These are phyloP conservation scores for Leccinum solheimii DNA, from an alignment of 1,284 basidiomycete species.

Conservation along the genomic window DNA sequence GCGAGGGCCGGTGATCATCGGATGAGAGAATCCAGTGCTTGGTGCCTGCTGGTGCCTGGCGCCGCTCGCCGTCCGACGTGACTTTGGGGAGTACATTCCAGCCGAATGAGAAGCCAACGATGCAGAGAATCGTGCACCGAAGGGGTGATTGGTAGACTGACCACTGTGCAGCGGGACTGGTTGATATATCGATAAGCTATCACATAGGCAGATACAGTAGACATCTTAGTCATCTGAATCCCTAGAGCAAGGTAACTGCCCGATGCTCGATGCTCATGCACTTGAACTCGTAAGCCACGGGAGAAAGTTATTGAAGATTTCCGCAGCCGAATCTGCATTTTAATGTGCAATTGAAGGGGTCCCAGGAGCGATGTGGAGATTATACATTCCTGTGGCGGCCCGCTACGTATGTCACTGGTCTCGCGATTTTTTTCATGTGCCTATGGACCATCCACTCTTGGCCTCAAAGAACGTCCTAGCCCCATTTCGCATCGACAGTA, in stretches of 20 bases:
- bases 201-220: no score
- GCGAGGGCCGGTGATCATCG: no score
- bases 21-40: no score
- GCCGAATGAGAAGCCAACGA: no score
- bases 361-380: background rate
- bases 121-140: no score
- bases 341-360: background rate
- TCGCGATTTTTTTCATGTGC: no score
- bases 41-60: no score
- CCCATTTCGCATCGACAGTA: no score
- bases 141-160: background rate
- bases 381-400: conserved; percentile 1
- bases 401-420: background rate
- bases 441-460: no score
- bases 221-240: background rate
- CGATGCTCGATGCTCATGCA: background rate
- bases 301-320: background rate
- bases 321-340: background rate
- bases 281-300: background rate
- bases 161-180: background rate
- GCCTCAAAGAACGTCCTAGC: no score
- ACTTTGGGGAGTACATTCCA: background rate
- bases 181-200: no score
- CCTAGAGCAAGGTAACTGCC: background rate
- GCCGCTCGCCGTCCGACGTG: no score